Base-by-base conservation (phyloP, 1,284 basidiomycete genomes). In the Heimioporus retisporus region DNA sequence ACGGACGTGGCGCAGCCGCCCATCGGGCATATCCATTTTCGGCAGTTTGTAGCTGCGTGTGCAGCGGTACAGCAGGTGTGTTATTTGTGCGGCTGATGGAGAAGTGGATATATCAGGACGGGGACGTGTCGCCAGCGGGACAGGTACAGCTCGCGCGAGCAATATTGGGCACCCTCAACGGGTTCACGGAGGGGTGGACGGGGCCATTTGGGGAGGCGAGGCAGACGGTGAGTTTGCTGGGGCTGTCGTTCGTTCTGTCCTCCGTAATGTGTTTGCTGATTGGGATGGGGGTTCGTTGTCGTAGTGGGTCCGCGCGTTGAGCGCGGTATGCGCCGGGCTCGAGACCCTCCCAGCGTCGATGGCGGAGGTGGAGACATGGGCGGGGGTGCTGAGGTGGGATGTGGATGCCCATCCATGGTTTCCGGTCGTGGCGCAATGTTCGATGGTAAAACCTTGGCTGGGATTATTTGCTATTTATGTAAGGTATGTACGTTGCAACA, bases 11-110 rank as follows among this genome's bases (percentile, higher is more conserved):
- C 81, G 8, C 75, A 78, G 0, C 73, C 80, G 1, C 81, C 83
- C 0, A 74, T 89, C 48, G 85, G 77, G 3, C 78, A 75, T 42
- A 84, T 84, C 2, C 80, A 85, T 61, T 79, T 89, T n/a, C 71
- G 81, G 31, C 71, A 77, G 35, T 88, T 88, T 64, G 78, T 82
- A 31, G 69, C 75, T 0, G 72, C 76, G 6, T 85, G 80, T 72
- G 74, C 72, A 19, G 77, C 77, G 35, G 73, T 80, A 14, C 71
- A 80, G 62, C 75, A 81, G 77, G 83, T 85, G 58, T 19, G 16
- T 48, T 21, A 2, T 19, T 18, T 48, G 46, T 8, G 46, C 6
- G 46, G 35, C 35, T 40, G 35, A 40, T 11, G 35, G 35, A 11
- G 35, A 11, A 11, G 11, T 40, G 10, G 35, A 40, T 11, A 40